Evolutionary conservation across 768 basidiomycete species (phyloP).

Genomic region (Leucogyrophana mollusca): DNA sequence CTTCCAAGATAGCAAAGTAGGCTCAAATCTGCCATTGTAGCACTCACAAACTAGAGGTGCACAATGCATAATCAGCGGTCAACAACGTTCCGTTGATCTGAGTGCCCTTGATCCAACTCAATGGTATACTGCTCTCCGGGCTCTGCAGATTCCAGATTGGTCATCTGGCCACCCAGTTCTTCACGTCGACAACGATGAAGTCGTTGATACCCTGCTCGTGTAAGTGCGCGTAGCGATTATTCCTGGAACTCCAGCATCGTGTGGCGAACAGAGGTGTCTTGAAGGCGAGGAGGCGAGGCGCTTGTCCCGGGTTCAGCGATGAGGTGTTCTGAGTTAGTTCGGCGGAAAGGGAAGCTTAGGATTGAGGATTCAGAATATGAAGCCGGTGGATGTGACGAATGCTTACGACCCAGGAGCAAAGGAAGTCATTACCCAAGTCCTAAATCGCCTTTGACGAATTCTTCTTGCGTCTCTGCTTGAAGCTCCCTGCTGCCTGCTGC

Average conservation of each 20-base stretch:
- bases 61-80: slow-evolving; percentile 56
- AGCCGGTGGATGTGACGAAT: no score
- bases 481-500: no score
- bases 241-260: slow-evolving; percentile 65
- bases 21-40: slow-evolving; percentile 55
- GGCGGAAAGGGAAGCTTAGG: no score
- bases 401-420: no score
- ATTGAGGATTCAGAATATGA: no score
- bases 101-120: slow-evolving; percentile 61
- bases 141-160: slow-evolving; percentile 41
- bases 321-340: no score
- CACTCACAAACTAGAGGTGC: slow-evolving; percentile 71
- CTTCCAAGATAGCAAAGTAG: slow-evolving; percentile 58
- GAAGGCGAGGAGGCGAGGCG: no score
- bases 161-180: slow-evolving; percentile 65
- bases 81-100: slow-evolving; percentile 44
- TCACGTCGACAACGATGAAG: slow-evolving; percentile 55
- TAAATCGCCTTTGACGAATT: no score
- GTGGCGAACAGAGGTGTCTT: no score
- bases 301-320: no score
- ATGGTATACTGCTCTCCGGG: slow-evolving; percentile 38
- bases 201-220: slow-evolving; percentile 51
- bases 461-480: no score
- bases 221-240: slow-evolving; percentile 62
- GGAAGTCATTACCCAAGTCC: no score